Conservation (phyloP, 352 stramenopile species). For the Pythium phragmitis region DNA sequence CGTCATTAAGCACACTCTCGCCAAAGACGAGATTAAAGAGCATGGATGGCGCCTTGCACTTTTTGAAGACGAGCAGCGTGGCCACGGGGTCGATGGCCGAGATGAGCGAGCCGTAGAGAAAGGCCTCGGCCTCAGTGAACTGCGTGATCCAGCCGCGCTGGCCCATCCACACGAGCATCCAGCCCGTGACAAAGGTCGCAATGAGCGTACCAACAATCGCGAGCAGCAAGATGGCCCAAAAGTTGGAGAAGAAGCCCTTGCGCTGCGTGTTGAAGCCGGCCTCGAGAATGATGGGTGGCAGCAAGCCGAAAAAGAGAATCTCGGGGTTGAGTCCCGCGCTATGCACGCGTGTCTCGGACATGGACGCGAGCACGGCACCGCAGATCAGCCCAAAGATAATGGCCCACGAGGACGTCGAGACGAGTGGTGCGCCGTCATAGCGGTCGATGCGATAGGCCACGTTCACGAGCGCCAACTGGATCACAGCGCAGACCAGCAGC, state of each 20-base stretch:
- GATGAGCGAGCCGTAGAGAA: conserved; percentile 91
- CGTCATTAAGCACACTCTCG: conserved; percentile 86
- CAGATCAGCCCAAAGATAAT: conserved; percentile 19
- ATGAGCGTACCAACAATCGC: conserved; percentile 54
- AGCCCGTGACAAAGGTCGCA: conserved; percentile 46
- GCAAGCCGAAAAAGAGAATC: conserved; percentile 55
- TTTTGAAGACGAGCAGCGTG: conserved; percentile 91
- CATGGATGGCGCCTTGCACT: conserved; percentile 59
- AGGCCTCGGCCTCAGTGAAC: conserved; percentile 77
- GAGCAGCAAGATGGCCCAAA: conserved; percentile 39
- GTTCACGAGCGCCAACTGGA: conserved; percentile 27
- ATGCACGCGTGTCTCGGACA: conserved; percentile 18
- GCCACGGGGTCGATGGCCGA: conserved; percentile 92
- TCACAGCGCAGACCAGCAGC: conserved; percentile 23
- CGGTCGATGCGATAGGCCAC: conserved; percentile 28
- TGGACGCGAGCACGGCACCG: conserved; percentile 11
- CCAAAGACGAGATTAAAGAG: conserved; percentile 95
- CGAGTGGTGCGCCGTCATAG: conserved; percentile 9
- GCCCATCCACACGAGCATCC: conserved; percentile 43
- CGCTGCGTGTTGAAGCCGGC: conserved; percentile 63
- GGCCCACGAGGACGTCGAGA: conserved; percentile 25
- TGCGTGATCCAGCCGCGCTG: conserved; percentile 48
- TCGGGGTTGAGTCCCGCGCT: conserved; percentile 17
- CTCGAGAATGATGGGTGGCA: conserved; percentile 68
- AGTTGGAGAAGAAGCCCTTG: conserved; percentile 58